Base-by-base conservation (phyloP, 2,329 filamentous ascomycete species). In the Eutypa lata region DNA sequence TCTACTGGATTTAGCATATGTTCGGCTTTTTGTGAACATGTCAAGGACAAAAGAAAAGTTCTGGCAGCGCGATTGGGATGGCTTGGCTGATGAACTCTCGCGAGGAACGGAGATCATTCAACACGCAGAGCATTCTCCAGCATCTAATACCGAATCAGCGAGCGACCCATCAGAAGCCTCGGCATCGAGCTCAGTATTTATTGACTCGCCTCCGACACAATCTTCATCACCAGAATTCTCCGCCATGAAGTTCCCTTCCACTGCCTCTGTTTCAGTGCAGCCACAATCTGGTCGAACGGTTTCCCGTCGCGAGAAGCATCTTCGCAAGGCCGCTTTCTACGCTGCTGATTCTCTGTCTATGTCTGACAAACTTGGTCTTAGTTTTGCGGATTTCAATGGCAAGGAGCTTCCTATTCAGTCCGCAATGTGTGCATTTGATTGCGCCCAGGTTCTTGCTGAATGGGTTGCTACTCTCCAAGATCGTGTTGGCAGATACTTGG, bases 401-500 rank as follows among this genome's bases (percentile, higher is more conserved):
- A 82, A 90, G 44, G 91, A 97, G 66, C 78, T 97, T 13, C 91
- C 94, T 0, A 82, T 96, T 38, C 93, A 96, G 67, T 91, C 90
- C 14, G 90, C 91, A 1, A 86, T 97, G 78, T 97, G 93, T 70
- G 87, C 89, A 5, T 95, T 96, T 64, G 93, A 97, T 66, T 97
- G 93, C 65, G 89, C 90, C 2, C 92, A 97, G 66, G 91, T 97
- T 1, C 81, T 99, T 31, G 91, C 91, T 0, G 93, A 97, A 71
- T 99, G 93, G 93, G 83, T 94, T 40, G 89, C 90, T 5, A 94
- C 91, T 1, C 83, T 97, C 3, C 94, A 99, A 69, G 92, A 97
- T 65, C 88, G 94, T 8, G 89, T 97, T n/a, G 93, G 93, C 0
- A 85, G 86, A 4, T 96, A 94, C 63, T 71, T 97, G 6, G 93